Base-by-base conservation (phyloP, 306 rosid species). In the Castanea sativa region DNA sequence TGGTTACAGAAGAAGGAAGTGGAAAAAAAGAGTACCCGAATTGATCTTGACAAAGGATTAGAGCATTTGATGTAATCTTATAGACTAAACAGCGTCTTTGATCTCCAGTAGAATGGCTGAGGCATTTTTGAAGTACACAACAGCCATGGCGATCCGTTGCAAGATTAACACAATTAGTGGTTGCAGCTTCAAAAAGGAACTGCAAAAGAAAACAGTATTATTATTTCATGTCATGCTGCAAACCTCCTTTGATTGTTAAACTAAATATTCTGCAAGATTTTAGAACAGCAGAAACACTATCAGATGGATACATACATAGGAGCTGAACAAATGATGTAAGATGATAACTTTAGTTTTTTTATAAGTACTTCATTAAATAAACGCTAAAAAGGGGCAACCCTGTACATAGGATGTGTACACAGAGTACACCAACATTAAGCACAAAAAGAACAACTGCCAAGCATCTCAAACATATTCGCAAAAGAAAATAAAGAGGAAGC, bases 71-170 rank as follows among this genome's bases (percentile, higher is more conserved):
- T 67, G 85, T 78, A 68, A 89, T 85, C 88, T 81, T 77, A 21
- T 53, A 12, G 68, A 89, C 80, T 59, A 89, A 76, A 58, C 71
- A 72, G 75, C 29, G 58, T 75, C 87, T 76, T 16, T 78, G 83
- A 27, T 80, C 79, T 7, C 82, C 89, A 38, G 83, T 81, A 11
- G 91, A 81, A 75, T 74, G 78, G 69, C 78, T 35, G 43, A 89
- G 85, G 83, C 92, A 89, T 81, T 85, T 85, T 73, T 87, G 91
- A 59, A 89, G 88, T 57, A 89, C 93, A 58, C 91, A 87, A 81
- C 93, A 89, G 27, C 93, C 91, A 68, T 89, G 91, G 41, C 91
- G 89, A 56, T 89, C 85, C 1, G 78, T 85, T 32, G 88, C 91
- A 76, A 89, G 88, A 69, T 89, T 88, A 72, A 87, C 84, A 70